Evolutionary conservation across 306 rosid species (phyloP), one percentile per base, ranked within the genome.

Genomic region (Quillaja saponaria): DNA sequence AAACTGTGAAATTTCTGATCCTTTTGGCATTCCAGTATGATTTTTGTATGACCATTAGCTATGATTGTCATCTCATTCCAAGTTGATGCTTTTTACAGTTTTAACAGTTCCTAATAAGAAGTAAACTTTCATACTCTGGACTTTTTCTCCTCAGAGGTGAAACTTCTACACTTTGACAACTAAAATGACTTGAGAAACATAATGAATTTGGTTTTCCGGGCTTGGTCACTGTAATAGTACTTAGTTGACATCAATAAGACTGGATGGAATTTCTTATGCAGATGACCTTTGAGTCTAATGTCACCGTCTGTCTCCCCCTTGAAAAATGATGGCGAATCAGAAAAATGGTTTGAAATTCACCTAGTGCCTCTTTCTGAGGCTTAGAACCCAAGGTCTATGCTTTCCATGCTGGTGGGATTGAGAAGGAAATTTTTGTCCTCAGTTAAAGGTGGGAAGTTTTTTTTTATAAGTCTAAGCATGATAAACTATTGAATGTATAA

Each of bases 181-280:
- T 25, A 10, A 14, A 39, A 51, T 39, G 42, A 52, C 11, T 40
- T 17, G 14, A 49, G 13, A 38, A 25, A 34, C 38, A 19, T 18
- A 12, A 41, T 20, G 16, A 25, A 5, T 39, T 1, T 39, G 9
- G 1, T 18, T 38, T 58, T 58, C 13, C 6, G n/a, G 52, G 65
- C 37, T 0, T 42, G 16, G 28, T 21, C 25, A 20, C 7, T 14
- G 14, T 16, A n/a, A 25, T 20, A 28, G 25, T 25, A 5, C 10
- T 59, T 59, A 38, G 15, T 41, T 42, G 13, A 21, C 14, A 5
- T 42, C 48, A 13, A 13, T 42, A 15, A 42, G 14, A 10, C 14
- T 42, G 16, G 33, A 13, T 41, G 17, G 46, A 45, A 28, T 45
- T 61, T 61, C 10, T 25, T 25, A 39, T 44, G 53, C 66, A 40